Evolutionary conservation across 441 rosid species (phyloP).

Genomic region (Biscutella laevigata): DNA sequence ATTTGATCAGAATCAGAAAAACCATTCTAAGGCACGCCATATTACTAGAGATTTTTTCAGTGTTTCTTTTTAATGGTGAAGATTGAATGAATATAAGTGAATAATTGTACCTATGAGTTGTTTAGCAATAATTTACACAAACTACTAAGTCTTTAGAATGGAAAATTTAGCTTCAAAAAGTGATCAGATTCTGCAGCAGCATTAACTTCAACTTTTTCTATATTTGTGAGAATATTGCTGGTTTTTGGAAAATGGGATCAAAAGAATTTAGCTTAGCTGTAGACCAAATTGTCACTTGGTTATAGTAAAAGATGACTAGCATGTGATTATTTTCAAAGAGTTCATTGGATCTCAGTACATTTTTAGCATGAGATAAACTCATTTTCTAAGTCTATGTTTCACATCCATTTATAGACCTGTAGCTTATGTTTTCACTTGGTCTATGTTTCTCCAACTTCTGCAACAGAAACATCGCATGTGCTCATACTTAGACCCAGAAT

Average conservation of each 20-base stretch:
- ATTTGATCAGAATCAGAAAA: constrained; percentile 14
- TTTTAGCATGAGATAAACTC: not conserved
- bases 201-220: constrained; percentile 13
- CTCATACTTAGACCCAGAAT: not conserved
- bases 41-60: constrained; percentile 8
- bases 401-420: constrained; percentile 1
- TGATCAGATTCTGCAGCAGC: constrained; percentile 7
- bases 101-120: constrained; percentile 11
- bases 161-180: constrained; percentile 4
- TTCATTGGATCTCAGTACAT: too few species aligned
- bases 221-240: constrained; percentile 1
- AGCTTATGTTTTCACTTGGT: not conserved
- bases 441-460: not conserved
- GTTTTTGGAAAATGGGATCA: not conserved
- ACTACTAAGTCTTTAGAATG: constrained; percentile 9
- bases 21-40: constrained; percentile 3
- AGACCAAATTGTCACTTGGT: not conserved
- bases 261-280: constrained; percentile 5
- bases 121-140: constrained; percentile 13
- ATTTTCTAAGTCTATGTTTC: not conserved
- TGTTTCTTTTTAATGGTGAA: not conserved
- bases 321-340: too few species aligned
- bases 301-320: not conserved
- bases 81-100: constrained; percentile 10
- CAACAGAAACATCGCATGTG: not conserved